Conservation (phyloP, 768 basidiomycete genomes). For the Lactarius hengduanensis region DNA sequence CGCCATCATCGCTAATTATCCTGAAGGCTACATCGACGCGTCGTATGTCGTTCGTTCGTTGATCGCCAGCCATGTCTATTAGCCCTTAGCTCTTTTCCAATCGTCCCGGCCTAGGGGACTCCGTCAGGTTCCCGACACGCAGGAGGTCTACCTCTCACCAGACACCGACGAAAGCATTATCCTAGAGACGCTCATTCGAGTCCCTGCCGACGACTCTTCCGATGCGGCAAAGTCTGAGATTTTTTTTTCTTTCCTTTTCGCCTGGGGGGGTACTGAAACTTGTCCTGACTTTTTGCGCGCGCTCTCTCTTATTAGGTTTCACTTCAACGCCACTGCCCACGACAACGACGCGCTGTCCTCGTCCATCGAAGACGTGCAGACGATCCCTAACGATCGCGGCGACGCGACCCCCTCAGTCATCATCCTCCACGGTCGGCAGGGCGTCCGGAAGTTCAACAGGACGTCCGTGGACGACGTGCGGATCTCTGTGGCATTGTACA, state of each 20-base stretch:
- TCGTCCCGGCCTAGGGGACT: constrained; percentile 43
- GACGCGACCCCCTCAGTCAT: constrained; percentile 56
- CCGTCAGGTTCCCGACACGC: constrained; percentile 91
- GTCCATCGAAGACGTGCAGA: constrained; percentile 44
- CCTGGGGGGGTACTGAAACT: not conserved
- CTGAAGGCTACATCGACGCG: constrained; percentile 67
- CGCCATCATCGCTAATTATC: constrained; percentile 66
- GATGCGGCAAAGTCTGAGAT: constrained; percentile 64
- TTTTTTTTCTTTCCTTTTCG: not conserved
- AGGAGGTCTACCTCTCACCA: constrained; percentile 86
- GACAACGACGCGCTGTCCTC: constrained; percentile 74
- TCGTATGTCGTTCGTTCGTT: constrained; percentile 52
- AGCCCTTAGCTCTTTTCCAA: constrained; percentile 2
- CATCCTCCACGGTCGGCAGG: constrained; percentile 66
- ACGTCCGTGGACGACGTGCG: constrained; percentile 60
- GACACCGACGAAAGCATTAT: constrained; percentile 71
- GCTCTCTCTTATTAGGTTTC: constrained; percentile 58
- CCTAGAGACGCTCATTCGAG: constrained; percentile 79
- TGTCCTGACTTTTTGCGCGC: constrained; percentile 17
- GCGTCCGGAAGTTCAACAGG: constrained; percentile 74
- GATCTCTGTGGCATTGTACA: constrained; percentile 79
- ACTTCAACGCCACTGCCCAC: constrained; percentile 86
- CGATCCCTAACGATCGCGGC: constrained; percentile 41
- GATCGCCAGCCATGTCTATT: constrained; percentile 1
- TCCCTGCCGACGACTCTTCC: constrained; percentile 51